Percentiles rank a stretch among this genome's conserved stretches.
Evolutionary conservation across 352 stramenopile genomes (phyloP).

Genomic region (Phytophthora pluvialis): DNA sequence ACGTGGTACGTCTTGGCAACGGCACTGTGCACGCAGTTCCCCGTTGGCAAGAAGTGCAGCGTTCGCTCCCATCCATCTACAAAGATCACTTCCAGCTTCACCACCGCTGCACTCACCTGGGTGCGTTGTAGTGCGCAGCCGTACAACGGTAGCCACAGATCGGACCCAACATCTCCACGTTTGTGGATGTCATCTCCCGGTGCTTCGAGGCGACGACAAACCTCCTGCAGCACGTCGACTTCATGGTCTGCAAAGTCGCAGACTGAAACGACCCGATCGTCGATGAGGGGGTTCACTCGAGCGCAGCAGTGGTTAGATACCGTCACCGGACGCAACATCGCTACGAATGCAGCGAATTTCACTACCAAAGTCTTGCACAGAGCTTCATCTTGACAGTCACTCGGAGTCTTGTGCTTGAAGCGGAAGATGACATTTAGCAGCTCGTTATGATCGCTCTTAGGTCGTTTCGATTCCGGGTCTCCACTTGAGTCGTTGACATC

Average conservation of each 20-base stretch:
- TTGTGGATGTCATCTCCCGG: not conserved
- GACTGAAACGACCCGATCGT: conserved; percentile 35
- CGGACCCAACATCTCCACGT: conserved; percentile 37
- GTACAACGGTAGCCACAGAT: conserved; percentile 58
- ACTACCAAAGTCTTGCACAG: conserved; percentile 31
- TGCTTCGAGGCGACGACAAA: conserved; percentile 13
- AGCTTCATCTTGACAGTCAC: conserved; percentile 28
- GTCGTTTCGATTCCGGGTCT: too few species aligned
- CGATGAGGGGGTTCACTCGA: conserved; percentile 13
- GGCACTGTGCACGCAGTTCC: conserved; percentile 45
- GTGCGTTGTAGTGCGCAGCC: conserved; percentile 48
- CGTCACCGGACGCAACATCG: conserved; percentile 3
- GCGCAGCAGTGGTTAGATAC: not conserved
- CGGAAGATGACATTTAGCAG: conserved; percentile 48
- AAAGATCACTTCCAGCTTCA: conserved; percentile 48
- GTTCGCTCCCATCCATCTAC: conserved; percentile 49
- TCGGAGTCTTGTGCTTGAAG: conserved; percentile 53
- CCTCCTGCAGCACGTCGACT: conserved; percentile 25
- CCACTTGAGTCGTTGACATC: too few species aligned
- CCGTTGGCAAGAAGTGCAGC: conserved; percentile 38
- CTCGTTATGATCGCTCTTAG: not conserved
- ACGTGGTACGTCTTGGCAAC: conserved; percentile 36
- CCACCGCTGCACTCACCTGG: conserved; percentile 14
- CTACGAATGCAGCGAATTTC: conserved; percentile 29
- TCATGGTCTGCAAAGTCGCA: conserved; percentile 38